These are phyloP conservation scores for Triangularia verruculosa DNA, from an alignment of 2,329 filamentous ascomycete species.

Conservation along the genomic window DNA sequence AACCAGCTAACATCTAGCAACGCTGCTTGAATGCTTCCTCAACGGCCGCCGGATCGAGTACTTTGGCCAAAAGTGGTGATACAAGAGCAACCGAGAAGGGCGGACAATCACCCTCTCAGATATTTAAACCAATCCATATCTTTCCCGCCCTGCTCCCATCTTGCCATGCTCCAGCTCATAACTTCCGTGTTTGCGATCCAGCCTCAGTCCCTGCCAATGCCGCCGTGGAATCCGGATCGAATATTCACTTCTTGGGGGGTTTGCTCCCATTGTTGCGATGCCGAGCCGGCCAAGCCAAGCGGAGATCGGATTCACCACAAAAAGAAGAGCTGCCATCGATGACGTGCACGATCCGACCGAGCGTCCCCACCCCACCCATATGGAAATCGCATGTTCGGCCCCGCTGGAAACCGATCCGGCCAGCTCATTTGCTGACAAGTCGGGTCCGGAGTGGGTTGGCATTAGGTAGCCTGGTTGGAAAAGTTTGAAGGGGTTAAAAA, in stretches of 20 bases:
- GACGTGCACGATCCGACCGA: neutral
- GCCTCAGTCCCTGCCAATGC: neutral
- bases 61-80: neutral
- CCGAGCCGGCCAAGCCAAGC: neutral
- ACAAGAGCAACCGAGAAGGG: neutral
- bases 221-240: neutral
- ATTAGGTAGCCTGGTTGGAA: neutral
- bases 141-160: neutral
- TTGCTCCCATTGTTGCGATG: neutral
- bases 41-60: neutral
- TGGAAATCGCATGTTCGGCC: neutral
- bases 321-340: neutral
- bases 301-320: neutral
- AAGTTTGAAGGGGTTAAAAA: too few relatives aligned
- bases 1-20: neutral
- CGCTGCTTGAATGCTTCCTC: neutral
- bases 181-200: neutral
- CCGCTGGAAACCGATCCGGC: neutral
- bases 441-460: neutral
- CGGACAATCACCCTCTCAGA: neutral
- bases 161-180: neutral
- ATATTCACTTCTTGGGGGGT: neutral
- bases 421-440: neutral
- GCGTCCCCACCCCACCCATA: neutral
- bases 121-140: neutral